A percentile compares a stretch with the other conserved stretches of the same genome.
Evolutionary conservation across 2,329 filamentous ascomycete genomes (phyloP).

Genomic region (Zelopaecilomyces penicillatus): DNA sequence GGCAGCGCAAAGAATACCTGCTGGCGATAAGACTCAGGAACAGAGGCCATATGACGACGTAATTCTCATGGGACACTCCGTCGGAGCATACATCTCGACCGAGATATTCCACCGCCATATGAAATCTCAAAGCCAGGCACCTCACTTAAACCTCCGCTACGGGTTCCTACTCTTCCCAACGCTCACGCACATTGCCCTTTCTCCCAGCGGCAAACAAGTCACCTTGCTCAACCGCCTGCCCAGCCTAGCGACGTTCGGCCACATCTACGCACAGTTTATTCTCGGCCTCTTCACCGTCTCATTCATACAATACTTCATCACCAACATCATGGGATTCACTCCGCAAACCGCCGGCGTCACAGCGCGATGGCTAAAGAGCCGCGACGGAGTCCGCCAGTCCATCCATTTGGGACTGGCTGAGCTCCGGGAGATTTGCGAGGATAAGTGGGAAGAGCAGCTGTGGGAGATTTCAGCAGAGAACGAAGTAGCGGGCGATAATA

Average conservation of each 20-base stretch:
- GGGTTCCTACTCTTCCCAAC: constrained; percentile 67
- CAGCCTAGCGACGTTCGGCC: constrained; percentile 32
- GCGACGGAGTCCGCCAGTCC: constrained; percentile 51
- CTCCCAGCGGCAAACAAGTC: constrained; percentile 46
- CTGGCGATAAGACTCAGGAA: constrained; percentile 13
- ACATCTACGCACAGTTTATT: constrained; percentile 32
- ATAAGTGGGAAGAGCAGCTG: constrained; percentile 50
- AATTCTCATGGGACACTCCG: constrained; percentile 64
- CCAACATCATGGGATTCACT: constrained; percentile 38
- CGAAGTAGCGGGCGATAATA: constrained; percentile 2
- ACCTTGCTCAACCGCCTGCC: constrained; percentile 32
- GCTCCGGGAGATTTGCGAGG: constrained; percentile 49
- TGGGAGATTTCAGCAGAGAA: constrained; percentile 36
- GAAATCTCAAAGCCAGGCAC: constrained; percentile 23
- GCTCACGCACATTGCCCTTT: constrained; percentile 60
- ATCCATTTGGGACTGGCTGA: constrained; percentile 52
- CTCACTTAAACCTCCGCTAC: constrained; percentile 35
- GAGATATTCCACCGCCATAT: constrained; percentile 55
- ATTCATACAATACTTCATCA: constrained; percentile 35
- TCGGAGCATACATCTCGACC: constrained; percentile 63
- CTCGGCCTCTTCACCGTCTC: constrained; percentile 33
- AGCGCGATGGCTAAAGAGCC: constrained; percentile 44
- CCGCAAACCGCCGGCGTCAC: constrained; percentile 41
- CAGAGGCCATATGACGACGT: constrained; percentile 45
- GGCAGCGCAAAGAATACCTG: constrained; percentile 18